Evolutionary conservation across 805 yeast species (phyloP).

Genomic region (Metschnikowia kofuensis): DNA sequence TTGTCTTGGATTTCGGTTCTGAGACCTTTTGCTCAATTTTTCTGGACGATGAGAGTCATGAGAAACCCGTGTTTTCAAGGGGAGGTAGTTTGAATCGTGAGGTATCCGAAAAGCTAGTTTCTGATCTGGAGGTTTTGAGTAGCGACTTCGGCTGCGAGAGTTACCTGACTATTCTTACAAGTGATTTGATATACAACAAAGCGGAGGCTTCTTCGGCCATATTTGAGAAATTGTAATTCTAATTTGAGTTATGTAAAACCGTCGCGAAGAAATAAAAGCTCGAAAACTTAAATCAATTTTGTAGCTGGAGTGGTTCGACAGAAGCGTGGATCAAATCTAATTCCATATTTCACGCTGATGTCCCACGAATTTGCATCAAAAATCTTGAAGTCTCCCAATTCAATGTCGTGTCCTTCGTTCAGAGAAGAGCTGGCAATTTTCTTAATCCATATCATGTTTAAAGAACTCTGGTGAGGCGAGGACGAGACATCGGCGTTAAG

Average conservation of each 20-base stretch:
- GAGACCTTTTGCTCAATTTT: conserved; percentile 18
- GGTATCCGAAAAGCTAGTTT: conserved; percentile 8
- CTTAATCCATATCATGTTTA: conserved; percentile 27
- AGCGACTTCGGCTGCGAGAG: conserved; percentile 17
- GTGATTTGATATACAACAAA: not conserved
- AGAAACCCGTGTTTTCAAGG: not conserved
- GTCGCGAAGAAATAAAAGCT: too few relatives aligned
- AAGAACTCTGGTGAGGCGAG: not conserved
- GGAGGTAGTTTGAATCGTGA: not conserved
- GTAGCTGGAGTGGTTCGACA: conserved; percentile 30
- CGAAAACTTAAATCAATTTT: conserved; percentile 6
- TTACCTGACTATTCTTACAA: conserved; percentile 8
- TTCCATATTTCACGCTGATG: conserved; percentile 34
- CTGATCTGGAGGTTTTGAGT: conserved; percentile 16
- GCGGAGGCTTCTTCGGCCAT: not conserved
- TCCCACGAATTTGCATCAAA: conserved; percentile 44
- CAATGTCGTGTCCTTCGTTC: conserved; percentile 15
- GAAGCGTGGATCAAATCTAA: conserved; percentile 34
- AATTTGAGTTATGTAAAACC: not conserved
- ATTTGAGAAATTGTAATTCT: not conserved
- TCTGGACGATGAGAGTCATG: conserved; percentile 3
- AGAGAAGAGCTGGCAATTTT: conserved; percentile 15
- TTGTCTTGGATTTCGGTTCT: conserved; percentile 13
- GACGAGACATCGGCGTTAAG: conserved; percentile 3
- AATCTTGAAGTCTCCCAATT: conserved; percentile 39